Base-by-base conservation (phyloP, 192 early-diverging fungal genomes). In the Cladochytrium replicatum region DNA sequence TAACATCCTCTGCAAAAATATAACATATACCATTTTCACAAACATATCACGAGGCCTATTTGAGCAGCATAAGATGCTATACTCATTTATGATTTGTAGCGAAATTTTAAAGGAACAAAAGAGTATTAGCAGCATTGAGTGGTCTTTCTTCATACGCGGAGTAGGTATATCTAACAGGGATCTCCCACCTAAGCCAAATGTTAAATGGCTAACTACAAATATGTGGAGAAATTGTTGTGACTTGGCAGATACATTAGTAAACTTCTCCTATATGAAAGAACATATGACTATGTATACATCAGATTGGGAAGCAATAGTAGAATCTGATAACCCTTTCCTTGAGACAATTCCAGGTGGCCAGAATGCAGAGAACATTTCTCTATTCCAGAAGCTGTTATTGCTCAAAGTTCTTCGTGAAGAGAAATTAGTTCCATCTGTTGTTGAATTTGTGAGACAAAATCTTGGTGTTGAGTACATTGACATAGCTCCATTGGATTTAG, bases 141-240 rank as follows among this genome's bases (percentile, higher is more conserved):
- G 78, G 78, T 75, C 67, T 44, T 80, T 77, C 54, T 70, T 80
- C 46, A 52, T 80, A 24, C 60, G 78, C 5, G 78, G 78, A 17
- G 66, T 67, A 8, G 57, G 55, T 2, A 39, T 48, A 1, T 24
- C 68, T 25, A 54, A 41, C 2, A 38, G 48, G 19, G 66, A 72
- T 22, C 43, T 74, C 4, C 72, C 69, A 15, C 29, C 60, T 7
- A 64, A 61, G 41, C 75, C 68, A 3, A 50, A 42, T 9, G 61
- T 43, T 32, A 47, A 64, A 28, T 70, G 71, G 66, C 52, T 80
- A 2, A 58, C 66, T 1, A 43, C 60, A 25, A 29, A 55, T 2
- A 72, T 80, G 68, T 80, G 77, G 77, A 44, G 64, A 26, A 77
- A 75, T 29, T 17, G 66, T 1, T 68, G 67, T 51, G 74, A 80